Base-by-base conservation (phyloP, 495 filamentous ascomycete genomes). In the Penicillium crystallinum region DNA sequence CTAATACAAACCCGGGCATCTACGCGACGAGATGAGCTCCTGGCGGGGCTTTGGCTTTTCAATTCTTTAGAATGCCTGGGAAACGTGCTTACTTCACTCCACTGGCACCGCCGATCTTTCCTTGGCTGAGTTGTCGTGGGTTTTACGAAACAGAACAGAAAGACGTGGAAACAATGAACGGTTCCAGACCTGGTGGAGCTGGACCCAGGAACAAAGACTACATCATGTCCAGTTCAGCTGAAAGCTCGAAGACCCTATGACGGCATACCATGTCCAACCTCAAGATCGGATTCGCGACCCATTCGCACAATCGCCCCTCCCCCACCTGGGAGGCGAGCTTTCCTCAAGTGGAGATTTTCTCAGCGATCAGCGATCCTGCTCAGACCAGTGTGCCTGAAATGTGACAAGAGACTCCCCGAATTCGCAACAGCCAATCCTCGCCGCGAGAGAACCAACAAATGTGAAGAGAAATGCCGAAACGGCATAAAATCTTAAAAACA, bases 21-120 rank as follows among this genome's bases (percentile, higher is more conserved):
- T 41, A 41, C 46, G 44, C 37, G 37, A 46, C 18, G 8, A 53
- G 25, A 53, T 17, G 15, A 14, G 31, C 19, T 45, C 31, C 36
- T 18, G 30, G 36, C 48, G 25, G 29, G 31, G 45, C 50, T 54
- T 19, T 39, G 15, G n/a, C 35, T 34, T 23, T 50, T 40, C 19
- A 7, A 11, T 42, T 43, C 18, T 31, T 18, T 36, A 43, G 37
- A 19, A 43, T 15, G 30, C 19, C 27, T 12, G 27, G 29, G 9
- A 34, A 57, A 54, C 29, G 51, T 37, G 49, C 44, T n/a, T 46
- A 11, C 23, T 38, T n/a, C 14, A 17, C 43, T 31, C 43, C 42
- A 52, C 42, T 42, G 14, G 38, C 17, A 44, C 12, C 22, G 56
- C 30, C 23, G 55, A 57, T 57, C 55, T 12, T n/a, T 54, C 37